Evolutionary conservation across 2,329 filamentous ascomycete genomes (phyloP), one percentile per base, ranked within the genome.

Genomic region (Tolypocladium endophyticum): DNA sequence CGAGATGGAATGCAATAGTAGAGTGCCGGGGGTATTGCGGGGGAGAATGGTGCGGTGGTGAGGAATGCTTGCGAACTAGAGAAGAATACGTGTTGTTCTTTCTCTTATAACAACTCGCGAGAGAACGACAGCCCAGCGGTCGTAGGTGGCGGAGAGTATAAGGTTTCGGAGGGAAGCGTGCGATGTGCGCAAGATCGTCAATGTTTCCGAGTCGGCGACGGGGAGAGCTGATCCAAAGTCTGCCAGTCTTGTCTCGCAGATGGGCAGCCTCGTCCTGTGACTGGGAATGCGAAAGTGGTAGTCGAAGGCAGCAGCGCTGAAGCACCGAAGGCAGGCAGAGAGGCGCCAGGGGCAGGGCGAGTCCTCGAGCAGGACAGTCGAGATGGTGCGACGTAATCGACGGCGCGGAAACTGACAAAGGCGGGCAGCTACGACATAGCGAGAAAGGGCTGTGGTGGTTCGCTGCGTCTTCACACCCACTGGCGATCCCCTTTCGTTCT

Each of bases 1-100:
- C 58, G 61, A 61, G 63, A 63, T 69, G 69, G 66, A 68, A 72
- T 70, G 69, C 61, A 65, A 56, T 56, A 30, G 30, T 56, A 57
- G 39, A 23, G 20, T 28, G 38, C 39, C 61, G 59, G 54, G 61
- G 64, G 63, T 56, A 53, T 59, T 25, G 58, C 43, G 55, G 50
- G 63, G 66, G 4, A 64, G 66, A 66, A 65, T 63, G 63, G 62
- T 58, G 63, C 59, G 57, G 55, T 53, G 62, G 61, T 59, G 53
- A 67, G 66, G 67, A 72, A 71, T 70, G 63, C 41, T 57, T 38
- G 55, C 53, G 57, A 20, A 57, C 52, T 28, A 6, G 52, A 60
- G 61, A 54, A 53, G 56, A 47, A 41, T 53, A 57, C 30, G 43
- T 38, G 43, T 57, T 59, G 58, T 33, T 52, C 56, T n/a, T 53